These are phyloP conservation scores for Xanthoconium stramineum DNA, from an alignment of 768 basidiomycete genomes.

Conservation along the genomic window DNA sequence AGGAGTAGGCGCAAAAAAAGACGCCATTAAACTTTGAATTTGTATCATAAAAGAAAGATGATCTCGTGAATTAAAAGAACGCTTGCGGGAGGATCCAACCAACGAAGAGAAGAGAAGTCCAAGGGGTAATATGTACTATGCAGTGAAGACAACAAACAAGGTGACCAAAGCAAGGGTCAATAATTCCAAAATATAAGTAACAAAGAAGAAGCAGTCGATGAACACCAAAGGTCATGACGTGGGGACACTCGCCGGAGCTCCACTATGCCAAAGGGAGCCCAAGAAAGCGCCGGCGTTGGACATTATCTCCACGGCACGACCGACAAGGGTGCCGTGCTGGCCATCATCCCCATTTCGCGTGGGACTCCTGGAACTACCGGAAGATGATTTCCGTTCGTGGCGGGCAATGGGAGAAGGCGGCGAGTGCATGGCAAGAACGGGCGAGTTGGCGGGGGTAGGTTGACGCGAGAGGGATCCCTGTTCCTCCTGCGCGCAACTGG, in stretches of 20 bases:
- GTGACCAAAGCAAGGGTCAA: conserved; percentile 23
- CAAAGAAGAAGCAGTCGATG: neutral
- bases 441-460: conserved; percentile 66
- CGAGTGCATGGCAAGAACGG: conserved; percentile 36
- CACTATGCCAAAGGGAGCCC: conserved; percentile 53
- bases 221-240: conserved; percentile 14
- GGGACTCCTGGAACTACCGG: conserved; percentile 24
- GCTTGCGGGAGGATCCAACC: conserved; percentile 16
- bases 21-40: conserved; percentile 22
- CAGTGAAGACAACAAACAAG: conserved; percentile 1
- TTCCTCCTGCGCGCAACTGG: conserved; percentile 29
- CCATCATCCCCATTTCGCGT: conserved; percentile 25
- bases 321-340: conserved; percentile 45
- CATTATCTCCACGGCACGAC: conserved; percentile 74
- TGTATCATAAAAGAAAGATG: conserved; percentile 21
- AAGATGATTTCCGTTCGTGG: conserved; percentile 19
- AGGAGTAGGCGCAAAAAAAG: conserved; percentile 13
- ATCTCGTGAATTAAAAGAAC: conserved; percentile 1
- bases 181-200: conserved; percentile 35
- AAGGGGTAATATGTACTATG: conserved; percentile 27
- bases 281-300: conserved; percentile 75
- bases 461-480: conserved; percentile 38
- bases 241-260: conserved; percentile 19
- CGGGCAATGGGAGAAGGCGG: conserved; percentile 11
- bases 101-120: conserved; percentile 14